Evolutionary conservation across 2,329 filamentous ascomycete genomes (phyloP).

Genomic region (Daldinia sp.): DNA sequence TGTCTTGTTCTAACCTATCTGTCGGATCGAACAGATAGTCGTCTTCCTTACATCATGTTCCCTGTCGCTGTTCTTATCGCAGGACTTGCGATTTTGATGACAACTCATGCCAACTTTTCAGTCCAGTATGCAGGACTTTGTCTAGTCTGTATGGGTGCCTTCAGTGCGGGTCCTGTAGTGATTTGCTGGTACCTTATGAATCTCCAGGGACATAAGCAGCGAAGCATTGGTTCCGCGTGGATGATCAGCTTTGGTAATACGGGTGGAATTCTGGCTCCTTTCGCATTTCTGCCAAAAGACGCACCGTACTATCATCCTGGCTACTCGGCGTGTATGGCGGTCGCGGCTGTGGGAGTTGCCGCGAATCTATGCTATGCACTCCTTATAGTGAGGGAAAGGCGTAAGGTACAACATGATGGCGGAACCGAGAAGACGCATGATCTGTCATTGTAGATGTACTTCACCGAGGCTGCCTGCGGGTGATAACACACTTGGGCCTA

Average conservation of each 20-base stretch:
- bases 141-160: conserved; percentile 18
- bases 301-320: conserved; percentile 14
- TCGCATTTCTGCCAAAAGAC: conserved; percentile 40
- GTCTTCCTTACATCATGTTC: conserved; percentile 14
- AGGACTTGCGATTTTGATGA: conserved; percentile 26
- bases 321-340: conserved; percentile 17
- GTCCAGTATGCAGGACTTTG: conserved; percentile 21
- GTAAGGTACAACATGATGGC: not conserved
- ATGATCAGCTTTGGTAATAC: conserved; percentile 49
- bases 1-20: conserved; percentile 39
- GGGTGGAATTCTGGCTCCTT: conserved; percentile 48
- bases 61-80: conserved; percentile 10
- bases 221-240: conserved; percentile 48
- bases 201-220: conserved; percentile 36
- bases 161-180: not conserved
- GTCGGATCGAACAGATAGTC: conserved; percentile 5
- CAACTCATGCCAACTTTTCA: conserved; percentile 15
- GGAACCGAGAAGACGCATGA: not conserved
- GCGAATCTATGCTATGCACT: conserved; percentile 4
- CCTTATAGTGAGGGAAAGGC: conserved; percentile 11
- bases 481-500: not conserved
- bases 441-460: conserved; percentile 5
- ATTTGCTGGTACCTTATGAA: conserved; percentile 22
- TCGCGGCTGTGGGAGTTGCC: conserved; percentile 1
- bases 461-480: not conserved